Evolutionary conservation across 2,329 filamentous ascomycete genomes (phyloP).

Genomic region (Trichophyton simii): DNA sequence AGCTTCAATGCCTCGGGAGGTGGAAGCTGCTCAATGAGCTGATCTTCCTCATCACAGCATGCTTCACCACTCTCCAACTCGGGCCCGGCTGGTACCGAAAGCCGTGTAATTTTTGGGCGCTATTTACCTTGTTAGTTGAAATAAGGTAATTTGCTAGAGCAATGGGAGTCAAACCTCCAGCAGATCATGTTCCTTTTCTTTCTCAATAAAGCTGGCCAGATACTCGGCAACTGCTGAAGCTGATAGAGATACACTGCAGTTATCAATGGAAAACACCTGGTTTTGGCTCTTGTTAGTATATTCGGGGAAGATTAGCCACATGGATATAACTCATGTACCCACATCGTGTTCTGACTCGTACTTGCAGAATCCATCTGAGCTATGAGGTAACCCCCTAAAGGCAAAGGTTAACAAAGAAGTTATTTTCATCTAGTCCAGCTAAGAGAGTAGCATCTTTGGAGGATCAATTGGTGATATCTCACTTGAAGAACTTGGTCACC

Average conservation of each 20-base stretch:
- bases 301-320: neutral
- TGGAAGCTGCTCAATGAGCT: conserved; percentile 1
- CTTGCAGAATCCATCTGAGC: conserved; percentile 12
- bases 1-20: neutral
- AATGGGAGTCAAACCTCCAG: conserved; percentile 19
- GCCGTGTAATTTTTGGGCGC: conserved; percentile 20
- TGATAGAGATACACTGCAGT: conserved; percentile 11
- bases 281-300: neutral
- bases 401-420: neutral
- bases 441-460: neutral
- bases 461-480: neutral
- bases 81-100: conserved; percentile 15
- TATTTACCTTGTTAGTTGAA: conserved; percentile 3
- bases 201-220: conserved; percentile 19
- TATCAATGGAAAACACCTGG: conserved; percentile 21
- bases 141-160: neutral
- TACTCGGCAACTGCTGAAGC: conserved; percentile 10
- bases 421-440: neutral
- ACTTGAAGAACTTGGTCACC: conserved; percentile 1
- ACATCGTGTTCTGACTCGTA: conserved; percentile 19
- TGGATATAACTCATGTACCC: conserved; percentile 5
- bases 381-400: neutral
- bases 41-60: conserved; percentile 11
- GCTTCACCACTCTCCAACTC: conserved; percentile 14
- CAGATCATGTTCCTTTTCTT: conserved; percentile 21